Evolutionary conservation across 1,139 yeast species (phyloP).

Genomic region (Taphrina betulina): DNA sequence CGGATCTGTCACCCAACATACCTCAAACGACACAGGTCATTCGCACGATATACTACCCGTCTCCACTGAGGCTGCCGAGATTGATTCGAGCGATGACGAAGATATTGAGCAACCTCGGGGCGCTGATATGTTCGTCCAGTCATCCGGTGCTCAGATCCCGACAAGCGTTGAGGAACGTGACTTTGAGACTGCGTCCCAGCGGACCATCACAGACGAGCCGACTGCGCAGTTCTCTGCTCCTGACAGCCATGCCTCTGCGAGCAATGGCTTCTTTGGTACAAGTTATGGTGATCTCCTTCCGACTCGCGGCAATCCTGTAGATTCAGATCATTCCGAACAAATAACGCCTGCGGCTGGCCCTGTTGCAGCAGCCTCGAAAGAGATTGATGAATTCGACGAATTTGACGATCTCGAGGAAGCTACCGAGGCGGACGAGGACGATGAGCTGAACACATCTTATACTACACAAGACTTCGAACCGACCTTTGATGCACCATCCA

Average conservation of each 20-base stretch:
- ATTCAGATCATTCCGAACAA: neutral
- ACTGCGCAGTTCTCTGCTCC: neutral
- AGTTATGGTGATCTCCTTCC: neutral
- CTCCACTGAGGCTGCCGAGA: conserved; percentile 9
- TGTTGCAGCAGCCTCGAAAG: neutral
- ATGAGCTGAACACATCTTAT: conserved; percentile 15
- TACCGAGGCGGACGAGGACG: conserved; percentile 22
- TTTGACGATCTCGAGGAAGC: conserved; percentile 33
- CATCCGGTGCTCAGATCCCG: neutral
- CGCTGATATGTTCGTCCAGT: conserved; percentile 2
- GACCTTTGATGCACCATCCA: conserved; percentile 14
- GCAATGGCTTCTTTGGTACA: neutral
- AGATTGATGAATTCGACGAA: conserved; percentile 22
- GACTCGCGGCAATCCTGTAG: neutral
- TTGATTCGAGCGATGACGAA: conserved; percentile 30
- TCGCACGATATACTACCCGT: too few species aligned
- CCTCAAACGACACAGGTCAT: too few species aligned
- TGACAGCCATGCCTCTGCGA: neutral
- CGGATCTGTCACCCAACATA: too few species aligned
- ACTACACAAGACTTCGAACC: conserved; percentile 26
- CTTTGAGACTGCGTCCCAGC: conserved; percentile 10
- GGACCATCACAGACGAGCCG: neutral
- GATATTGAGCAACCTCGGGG: conserved; percentile 25
- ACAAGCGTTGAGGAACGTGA: too few species aligned
- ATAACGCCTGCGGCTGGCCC: neutral